A percentile compares a stretch with the other conserved stretches of the same genome.
Conservation (phyloP, 2,329 filamentous ascomycete species). For the Fusarium graminum region DNA sequence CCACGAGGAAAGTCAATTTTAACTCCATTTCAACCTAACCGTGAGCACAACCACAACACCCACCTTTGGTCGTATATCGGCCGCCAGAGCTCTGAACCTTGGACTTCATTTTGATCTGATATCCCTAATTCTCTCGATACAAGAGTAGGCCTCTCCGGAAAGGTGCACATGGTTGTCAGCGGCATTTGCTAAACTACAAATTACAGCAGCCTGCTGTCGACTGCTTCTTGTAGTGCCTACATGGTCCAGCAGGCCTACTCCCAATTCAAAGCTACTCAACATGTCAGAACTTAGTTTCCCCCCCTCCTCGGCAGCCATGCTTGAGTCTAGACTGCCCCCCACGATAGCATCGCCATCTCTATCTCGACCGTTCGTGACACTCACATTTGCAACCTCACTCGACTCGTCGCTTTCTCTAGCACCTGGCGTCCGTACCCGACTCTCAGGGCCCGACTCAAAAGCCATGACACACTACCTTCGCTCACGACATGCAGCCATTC, state of each 20-base stretch:
- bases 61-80: background rate
- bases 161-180: background rate
- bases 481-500: conserved; percentile 83
- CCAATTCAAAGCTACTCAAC: background rate
- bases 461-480: conserved; percentile 94
- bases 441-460: conserved; percentile 87
- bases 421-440: conserved; percentile 82
- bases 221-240: background rate
- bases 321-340: conserved; percentile 54
- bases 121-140: background rate
- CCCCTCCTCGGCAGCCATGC: conserved; percentile 48
- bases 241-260: background rate
- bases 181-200: background rate
- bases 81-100: no score
- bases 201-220: background rate
- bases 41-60: background rate
- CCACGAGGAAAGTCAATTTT: conserved; percentile 37
- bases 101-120: no score
- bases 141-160: background rate
- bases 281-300: conserved; percentile 57
- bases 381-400: conserved; percentile 92
- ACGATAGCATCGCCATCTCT: background rate
- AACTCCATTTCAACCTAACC: conserved; percentile 23
- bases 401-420: conserved; percentile 83
- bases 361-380: conserved; percentile 70